Base-by-base conservation (phyloP, 2,329 filamentous ascomycete species). In the Orbilia quercus region DNA sequence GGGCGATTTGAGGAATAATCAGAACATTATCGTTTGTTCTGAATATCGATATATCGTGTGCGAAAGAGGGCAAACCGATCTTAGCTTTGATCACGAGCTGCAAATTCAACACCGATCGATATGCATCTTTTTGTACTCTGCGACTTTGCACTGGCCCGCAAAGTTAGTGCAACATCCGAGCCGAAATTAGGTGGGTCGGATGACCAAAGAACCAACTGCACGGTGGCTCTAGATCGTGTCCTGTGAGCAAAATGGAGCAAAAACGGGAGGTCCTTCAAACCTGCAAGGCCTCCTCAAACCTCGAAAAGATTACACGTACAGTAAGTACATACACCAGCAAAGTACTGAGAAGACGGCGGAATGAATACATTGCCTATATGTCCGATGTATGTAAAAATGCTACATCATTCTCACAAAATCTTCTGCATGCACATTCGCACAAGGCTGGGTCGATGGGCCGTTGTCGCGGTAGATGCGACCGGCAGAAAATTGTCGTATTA, bases 151-250 rank as follows among this genome's bases (percentile, higher is more conserved):
- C 28, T 31, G 28, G 28, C 28, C 5, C 9, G 28, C 28, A 31
- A n/a, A 16, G 36, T 59, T 65, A 31, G 53, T 67, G 48, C 53
- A 53, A 66, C 62, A 55, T 57, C 38, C 28, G 45, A 38, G 28
- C 31, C 18, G 40, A 59, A 54, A n/a, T n/a, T n/a, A n/a, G n/a
- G 63, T 51, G 63, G 63, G 63, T 59, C 63, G 31, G 63, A 59
- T 67, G 63, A 67, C 63, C 54, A 57, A 45, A 45, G 20, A 18
- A 20, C 2, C 16, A 45, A 20, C 1, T 5, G 16, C n/a, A 45
- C n/a, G 42, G 16, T 9, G 42, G 42, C 42, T 45, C 16, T 22
- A 9, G 28, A n/a, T n/a, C n/a, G n/a, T n/a, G n/a, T n/a, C n/a
- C n/a, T n/a, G n/a, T n/a, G n/a, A n/a, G n/a, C n/a, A n/a, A n/a